A percentile compares a stretch with the other conserved stretches of the same genome.
phyloP scores from a whole-genome alignment of 192 early-diverging fungal species.

The Backusella sp. region DNA sequence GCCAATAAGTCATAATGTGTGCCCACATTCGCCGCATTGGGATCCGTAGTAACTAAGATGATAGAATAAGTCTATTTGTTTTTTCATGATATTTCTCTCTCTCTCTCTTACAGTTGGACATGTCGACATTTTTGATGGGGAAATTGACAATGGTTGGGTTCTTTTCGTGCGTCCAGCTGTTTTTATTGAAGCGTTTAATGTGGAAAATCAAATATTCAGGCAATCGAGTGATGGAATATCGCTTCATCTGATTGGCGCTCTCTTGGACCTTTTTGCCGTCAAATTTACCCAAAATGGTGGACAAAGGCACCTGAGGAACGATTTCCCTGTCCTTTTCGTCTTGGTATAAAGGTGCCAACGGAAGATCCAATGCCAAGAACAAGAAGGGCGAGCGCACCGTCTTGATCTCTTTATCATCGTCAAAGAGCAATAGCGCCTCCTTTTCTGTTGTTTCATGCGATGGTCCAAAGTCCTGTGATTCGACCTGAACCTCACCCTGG shows the following conservation, averaged over 20 bases:
- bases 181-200: slow-evolving; percentile 88
- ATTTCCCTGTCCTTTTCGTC: slow-evolving; percentile 83
- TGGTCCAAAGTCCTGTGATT: slow-evolving; percentile 59
- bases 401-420: slow-evolving; percentile 53
- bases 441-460: slow-evolving; percentile 42
- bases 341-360: slow-evolving; percentile 87
- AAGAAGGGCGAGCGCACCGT: slow-evolving; percentile 70
- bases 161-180: slow-evolving; percentile 82
- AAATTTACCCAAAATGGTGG: slow-evolving; percentile 79
- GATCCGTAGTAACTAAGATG: slow-evolving; percentile 49
- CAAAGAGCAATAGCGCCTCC: slow-evolving; percentile 36
- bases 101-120: slow-evolving; percentile 67
- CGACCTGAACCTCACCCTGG: slow-evolving; percentile 80
- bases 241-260: slow-evolving; percentile 53
- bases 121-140: slow-evolving; percentile 81
- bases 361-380: slow-evolving; percentile 86
- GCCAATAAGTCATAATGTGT: slow-evolving; percentile 84
- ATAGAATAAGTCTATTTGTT: background rate
- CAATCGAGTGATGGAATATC: slow-evolving; percentile 71
- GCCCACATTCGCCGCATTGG: slow-evolving; percentile 40
- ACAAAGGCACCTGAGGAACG: slow-evolving; percentile 91
- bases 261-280: slow-evolving; percentile 72
- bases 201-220: slow-evolving; percentile 90
- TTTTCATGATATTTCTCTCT: too few species aligned
- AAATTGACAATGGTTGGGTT: slow-evolving; percentile 98